Conservation (phyloP, 2,329 filamentous ascomycete genomes). For the Alternaria sp. region DNA sequence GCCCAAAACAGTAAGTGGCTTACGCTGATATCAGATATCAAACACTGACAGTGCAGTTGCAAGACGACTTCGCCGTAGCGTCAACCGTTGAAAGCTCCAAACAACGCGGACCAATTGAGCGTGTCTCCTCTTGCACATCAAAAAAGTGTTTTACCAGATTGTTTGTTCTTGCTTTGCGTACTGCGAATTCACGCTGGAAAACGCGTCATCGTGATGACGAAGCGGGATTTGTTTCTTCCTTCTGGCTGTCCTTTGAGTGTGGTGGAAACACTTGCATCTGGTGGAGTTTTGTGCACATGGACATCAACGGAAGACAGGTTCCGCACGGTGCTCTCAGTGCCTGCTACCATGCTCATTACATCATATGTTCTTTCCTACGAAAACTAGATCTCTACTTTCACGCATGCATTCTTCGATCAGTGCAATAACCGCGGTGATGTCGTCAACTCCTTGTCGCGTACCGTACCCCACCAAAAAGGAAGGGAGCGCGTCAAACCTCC, state of each 20-base stretch:
- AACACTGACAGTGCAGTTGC: not conserved
- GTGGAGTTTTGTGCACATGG: not conserved
- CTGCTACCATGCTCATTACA: not conserved
- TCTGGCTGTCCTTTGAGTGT: not conserved
- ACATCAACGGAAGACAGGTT: not conserved
- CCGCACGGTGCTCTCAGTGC: not conserved
- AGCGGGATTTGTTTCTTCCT: not conserved
- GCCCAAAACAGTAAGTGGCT: not conserved
- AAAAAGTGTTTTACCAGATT: conserved; percentile 6
- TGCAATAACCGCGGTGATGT: not conserved
- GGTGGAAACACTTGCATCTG: not conserved
- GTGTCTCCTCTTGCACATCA: not conserved
- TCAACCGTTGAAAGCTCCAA: not conserved
- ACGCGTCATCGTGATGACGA: not conserved
- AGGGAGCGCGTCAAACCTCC: conserved; percentile 4
- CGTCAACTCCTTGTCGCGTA: conserved; percentile 2
- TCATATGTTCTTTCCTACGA: not conserved
- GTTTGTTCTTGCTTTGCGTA: not conserved
- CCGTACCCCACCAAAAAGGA: conserved; percentile 2
- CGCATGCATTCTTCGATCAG: no score
- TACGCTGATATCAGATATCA: not conserved
- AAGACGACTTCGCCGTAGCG: not conserved
- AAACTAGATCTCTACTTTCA: not conserved
- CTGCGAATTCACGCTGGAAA: not conserved
- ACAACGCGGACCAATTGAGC: not conserved